A percentile compares a stretch with the other conserved stretches of the same genome.
phyloP scores from a whole-genome alignment of 352 stramenopile species.

The Globisporangium lucens region DNA sequence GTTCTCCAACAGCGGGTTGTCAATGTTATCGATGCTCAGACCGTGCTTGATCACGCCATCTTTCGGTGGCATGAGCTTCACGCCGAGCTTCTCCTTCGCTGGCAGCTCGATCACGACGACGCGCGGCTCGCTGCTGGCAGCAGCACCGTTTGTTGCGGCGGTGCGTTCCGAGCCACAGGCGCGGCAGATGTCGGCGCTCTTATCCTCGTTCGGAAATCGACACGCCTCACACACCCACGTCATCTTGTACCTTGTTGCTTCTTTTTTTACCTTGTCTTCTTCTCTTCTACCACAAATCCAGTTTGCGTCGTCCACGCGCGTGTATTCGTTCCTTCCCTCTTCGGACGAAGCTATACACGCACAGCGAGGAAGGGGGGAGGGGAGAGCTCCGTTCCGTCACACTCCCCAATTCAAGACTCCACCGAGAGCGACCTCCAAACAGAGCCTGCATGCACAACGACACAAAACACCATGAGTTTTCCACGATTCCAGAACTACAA shows the following conservation, averaged over 20 bases:
- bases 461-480: not conserved
- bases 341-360: not conserved
- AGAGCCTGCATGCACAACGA: not conserved
- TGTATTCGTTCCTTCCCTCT: constrained; percentile 4
- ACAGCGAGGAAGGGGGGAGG: constrained; percentile 1
- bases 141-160: constrained; percentile 12
- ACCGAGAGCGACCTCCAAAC: not conserved
- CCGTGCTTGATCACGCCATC: constrained; percentile 78
- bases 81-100: constrained; percentile 81
- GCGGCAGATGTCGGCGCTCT: constrained; percentile 51
- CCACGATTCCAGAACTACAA: not conserved
- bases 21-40: constrained; percentile 85
- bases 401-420: not conserved
- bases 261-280: not conserved
- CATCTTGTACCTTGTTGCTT: constrained; percentile 27
- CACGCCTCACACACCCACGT: constrained; percentile 59
- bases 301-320: constrained; percentile 1
- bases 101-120: constrained; percentile 80
- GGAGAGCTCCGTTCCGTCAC: not conserved
- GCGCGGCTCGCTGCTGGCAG: constrained; percentile 19
- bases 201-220: constrained; percentile 62
- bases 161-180: constrained; percentile 53
- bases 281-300: not conserved
- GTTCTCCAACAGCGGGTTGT: constrained; percentile 80
- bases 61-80: constrained; percentile 84